Percentiles rank a stretch among this genome's conserved stretches.
These are phyloP conservation scores for Candida sithepensis DNA, from an alignment of 805 yeast species.

Conservation along the genomic window DNA sequence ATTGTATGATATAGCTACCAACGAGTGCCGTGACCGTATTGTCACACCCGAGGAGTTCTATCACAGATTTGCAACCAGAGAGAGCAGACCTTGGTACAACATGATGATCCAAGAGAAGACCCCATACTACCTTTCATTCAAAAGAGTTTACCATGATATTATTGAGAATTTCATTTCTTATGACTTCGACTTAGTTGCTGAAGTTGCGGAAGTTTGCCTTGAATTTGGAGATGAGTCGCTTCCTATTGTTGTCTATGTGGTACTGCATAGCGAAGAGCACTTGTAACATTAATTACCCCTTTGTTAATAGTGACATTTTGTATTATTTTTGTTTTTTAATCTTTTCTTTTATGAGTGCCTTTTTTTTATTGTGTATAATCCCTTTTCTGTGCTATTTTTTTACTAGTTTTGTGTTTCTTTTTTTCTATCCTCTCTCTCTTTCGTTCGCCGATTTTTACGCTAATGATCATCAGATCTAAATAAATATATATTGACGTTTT, in stretches of 20 bases:
- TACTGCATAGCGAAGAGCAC: not conserved
- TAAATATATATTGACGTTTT: not conserved
- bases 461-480: not conserved
- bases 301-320: not conserved
- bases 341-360: not conserved
- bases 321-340: not conserved
- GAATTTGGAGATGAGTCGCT: conserved; percentile 23
- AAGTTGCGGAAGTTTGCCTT: conserved; percentile 24
- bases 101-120: conserved; percentile 19
- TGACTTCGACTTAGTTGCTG: conserved; percentile 16
- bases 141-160: conserved; percentile 23
- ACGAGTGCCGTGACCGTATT: conserved; percentile 26
- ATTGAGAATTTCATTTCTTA: conserved; percentile 13
- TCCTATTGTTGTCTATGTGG: conserved; percentile 20
- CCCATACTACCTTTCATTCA: conserved; percentile 29
- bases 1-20: conserved; percentile 25
- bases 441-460: not conserved
- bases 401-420: not conserved
- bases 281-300: not conserved
- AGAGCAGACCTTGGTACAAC: conserved; percentile 24
- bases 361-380: not conserved
- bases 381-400: not conserved
- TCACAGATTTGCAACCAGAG: conserved; percentile 18
- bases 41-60: conserved; percentile 28
- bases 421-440: too few species aligned